Evolutionary conservation across 202 grass and related monocot genomes (phyloP), one percentile per base, ranked within the genome.

Genomic region (Carex sylvatica): DNA sequence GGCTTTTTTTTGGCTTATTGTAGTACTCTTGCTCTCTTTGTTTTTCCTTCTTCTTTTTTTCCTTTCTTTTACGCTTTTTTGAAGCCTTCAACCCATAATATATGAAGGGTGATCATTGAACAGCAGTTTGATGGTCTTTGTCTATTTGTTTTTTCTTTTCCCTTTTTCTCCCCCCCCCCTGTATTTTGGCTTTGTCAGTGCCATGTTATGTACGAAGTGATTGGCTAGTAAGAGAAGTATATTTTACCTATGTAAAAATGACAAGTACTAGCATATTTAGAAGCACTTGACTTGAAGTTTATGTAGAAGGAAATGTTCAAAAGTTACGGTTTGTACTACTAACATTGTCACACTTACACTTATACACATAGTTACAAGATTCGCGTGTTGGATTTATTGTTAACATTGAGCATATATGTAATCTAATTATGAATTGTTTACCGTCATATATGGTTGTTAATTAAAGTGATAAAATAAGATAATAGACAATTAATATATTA

Each of bases 51-150:
- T n/a, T 31, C 5, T 71, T 83, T 23, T 55, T 83, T 49, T 74
- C n/a, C 10, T 71, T 83, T 40, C 11, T 10, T 60, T 71, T 68
- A 49, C 33, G 46, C 14, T 12, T 83, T 73, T 65, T 75, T 72
- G 3, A 75, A 64, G 40, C 54, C 58, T 84, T 76, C 36, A 14
- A 5, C 38, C 52, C 64, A 44, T 75, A 77, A 84, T 52, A 65
- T 84, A 38, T 65, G 31, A 54, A 9, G 24, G 71, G 53, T 84
- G 54, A 76, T 53, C 65, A 68, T n/a, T 33, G 80, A 68, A 44
- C 44, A 70, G 24, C 46, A 67, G 49, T 82, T 69, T 82, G 23
- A 69, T 82, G 80, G 63, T 47, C 62, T 67, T 67, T 67, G 63
- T 70, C 23, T 85, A 77, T 58, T 4, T 77, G 58, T 2, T 77